Base-by-base conservation (phyloP, 768 basidiomycete species). In the Leccinellum luteum region DNA sequence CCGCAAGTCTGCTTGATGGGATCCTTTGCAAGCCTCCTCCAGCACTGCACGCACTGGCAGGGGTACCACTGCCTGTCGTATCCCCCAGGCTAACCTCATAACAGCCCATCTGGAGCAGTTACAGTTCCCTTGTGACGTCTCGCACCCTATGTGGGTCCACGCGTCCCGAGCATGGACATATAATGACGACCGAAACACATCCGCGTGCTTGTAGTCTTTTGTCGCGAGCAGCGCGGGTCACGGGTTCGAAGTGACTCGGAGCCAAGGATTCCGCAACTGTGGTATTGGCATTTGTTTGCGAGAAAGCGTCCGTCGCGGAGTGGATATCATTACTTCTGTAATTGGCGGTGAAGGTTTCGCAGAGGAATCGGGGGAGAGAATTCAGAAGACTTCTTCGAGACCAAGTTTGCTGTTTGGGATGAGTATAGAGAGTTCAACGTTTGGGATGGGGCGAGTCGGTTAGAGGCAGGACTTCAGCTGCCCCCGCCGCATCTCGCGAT, bases 401-500 rank as follows among this genome's bases (percentile, higher is more conserved):
- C 90, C 91, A n/a, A n/a, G n/a, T 54, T 84, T 86, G 66, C 83
- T 75, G 62, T 94, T 94, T 0, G 92, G 92, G 0, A 94, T 78
- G 10, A 94, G 84, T 9, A 93, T 90, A 1, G 91, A 85, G 63
- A 90, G 88, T 56, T 85, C 84, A 6, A 82, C 77, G 21, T 76
- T 78, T 4, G 79, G 78, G 12, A 76, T 65, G 17, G 78, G 80
- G 30, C n/a, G n/a, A n/a, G n/a, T 84, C 73, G 63, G 89, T 81
- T 21, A 74, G 69, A 17, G 80, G 75, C 31, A 95, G 76, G 13
- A 96, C 86, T 41, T 90, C 84, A 3, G 85, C 78, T 0, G 92
- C 94, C 21, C 91, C 91, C 17, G 86, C 91, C 92, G 95, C 94
- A n/a, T n/a, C n/a, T n/a, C n/a, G n/a, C n/a, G n/a, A n/a, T n/a